These are phyloP conservation scores for Reticulascus tulasneorum DNA, from an alignment of 2,329 filamentous ascomycete species.

Conservation along the genomic window DNA sequence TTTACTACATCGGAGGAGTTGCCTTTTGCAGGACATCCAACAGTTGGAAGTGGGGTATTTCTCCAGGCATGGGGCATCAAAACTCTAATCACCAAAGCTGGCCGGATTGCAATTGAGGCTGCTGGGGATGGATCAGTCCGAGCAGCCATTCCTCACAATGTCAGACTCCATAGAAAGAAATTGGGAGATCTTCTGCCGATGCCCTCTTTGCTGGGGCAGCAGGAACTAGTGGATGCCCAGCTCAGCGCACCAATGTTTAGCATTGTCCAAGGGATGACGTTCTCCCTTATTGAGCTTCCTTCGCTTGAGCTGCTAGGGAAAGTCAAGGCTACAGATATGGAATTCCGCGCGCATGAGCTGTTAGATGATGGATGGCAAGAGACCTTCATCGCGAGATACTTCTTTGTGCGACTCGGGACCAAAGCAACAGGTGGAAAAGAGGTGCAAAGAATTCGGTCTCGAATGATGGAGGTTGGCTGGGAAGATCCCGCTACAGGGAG, in stretches of 20 bases:
- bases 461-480: conserved; percentile 52
- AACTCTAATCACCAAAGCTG: conserved; percentile 52
- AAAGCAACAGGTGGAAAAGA: conserved; percentile 2
- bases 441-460: conserved; percentile 41
- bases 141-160: conserved; percentile 62
- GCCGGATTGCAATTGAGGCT: conserved; percentile 44
- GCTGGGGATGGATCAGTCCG: conserved; percentile 43
- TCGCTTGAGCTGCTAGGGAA: conserved; percentile 53
- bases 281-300: conserved; percentile 60
- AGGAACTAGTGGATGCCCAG: conserved; percentile 20
- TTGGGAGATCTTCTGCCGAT: conserved; percentile 4
- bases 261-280: conserved; percentile 72
- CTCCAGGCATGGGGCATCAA: conserved; percentile 35
- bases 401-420: conserved; percentile 42
- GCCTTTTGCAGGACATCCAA: conserved; percentile 60
- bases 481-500: conserved; percentile 63
- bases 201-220: not conserved
- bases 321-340: conserved; percentile 26
- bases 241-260: conserved; percentile 47
- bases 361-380: conserved; percentile 53
- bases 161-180: conserved; percentile 1
- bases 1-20: conserved; percentile 53
- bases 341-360: conserved; percentile 29
- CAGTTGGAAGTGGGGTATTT: conserved; percentile 52
- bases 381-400: conserved; percentile 53